Base-by-base conservation (phyloP, 768 basidiomycete genomes). In the Phanerodontia chrysosporium region DNA sequence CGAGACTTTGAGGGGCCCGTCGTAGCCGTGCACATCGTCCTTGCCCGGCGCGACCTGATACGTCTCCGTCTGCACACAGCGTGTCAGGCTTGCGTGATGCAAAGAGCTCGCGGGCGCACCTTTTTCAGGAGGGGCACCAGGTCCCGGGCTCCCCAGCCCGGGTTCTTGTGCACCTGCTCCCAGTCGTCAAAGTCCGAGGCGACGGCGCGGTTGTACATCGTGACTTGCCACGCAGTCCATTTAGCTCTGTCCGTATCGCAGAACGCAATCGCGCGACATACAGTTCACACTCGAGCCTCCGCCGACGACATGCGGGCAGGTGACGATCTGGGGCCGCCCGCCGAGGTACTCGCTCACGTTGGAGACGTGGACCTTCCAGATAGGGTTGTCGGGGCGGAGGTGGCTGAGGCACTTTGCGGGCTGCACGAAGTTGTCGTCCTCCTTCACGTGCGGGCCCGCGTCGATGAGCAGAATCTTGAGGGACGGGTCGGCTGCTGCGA, bases 141-240 rank as follows among this genome's bases (percentile, higher is more conserved):
- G 30, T 83, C 74, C 46, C 75, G 73, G 0, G 84, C 80, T 3
- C 83, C 76, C 87, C 87, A 89, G 1, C 85, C 87, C 1, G 76
- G 69, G 64, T 87, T 86, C 3, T 76, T 76, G 28, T 81, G 66
- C 0, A 75, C 68, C 1, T 57, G 64, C 55, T 80, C 80, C 87
- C 86, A 87, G 51, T 83, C 82, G 60, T 89, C 84, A 49, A 81
- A 86, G 63, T 89, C 87, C 0, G 85, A 86, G 1, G 83, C 82
- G 10, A 81, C 70, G 8, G 84, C 80, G 27, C 87, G 78, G 1
- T 78, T 79, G 60, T 86, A 87, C 75, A 82, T 75, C 63, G 76
- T 75, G 64, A 72, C 77, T 61, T 30, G 22, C 13, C 25, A 51
- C 25, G 4, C n/a, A 45, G 42, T 32, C 49, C 18, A 13, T 35